Percentiles rank a stretch among this genome's conserved stretches.
These are phyloP conservation scores for Coprinellus micaceus DNA, from an alignment of 768 basidiomycete genomes.

Conservation along the genomic window DNA sequence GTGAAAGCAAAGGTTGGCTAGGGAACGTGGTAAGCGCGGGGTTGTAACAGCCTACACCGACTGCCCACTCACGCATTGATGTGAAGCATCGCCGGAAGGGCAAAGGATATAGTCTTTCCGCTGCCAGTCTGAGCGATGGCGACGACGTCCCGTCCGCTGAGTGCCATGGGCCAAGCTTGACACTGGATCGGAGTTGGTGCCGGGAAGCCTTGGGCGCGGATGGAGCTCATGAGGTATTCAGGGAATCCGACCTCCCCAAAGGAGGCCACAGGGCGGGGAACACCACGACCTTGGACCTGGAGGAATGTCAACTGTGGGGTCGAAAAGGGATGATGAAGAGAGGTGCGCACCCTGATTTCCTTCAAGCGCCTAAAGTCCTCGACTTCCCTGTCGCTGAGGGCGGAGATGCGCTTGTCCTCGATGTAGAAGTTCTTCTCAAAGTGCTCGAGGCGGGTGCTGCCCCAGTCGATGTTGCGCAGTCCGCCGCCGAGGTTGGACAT, in stretches of 20 bases:
- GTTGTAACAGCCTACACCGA: too few species aligned
- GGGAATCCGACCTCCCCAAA: constrained; percentile 98
- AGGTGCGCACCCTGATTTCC: constrained; percentile 73
- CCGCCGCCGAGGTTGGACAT: constrained; percentile 82
- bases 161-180: constrained; percentile 99
- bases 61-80: constrained; percentile 97
- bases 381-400: constrained; percentile 78
- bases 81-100: constrained; percentile 98
- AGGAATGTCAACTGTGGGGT: neutral
- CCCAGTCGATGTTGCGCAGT: constrained; percentile 85
- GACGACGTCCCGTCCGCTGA: constrained; percentile 89
- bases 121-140: constrained; percentile 98
- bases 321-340: constrained; percentile 1
- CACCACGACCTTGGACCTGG: constrained; percentile 81
- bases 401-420: constrained; percentile 81
- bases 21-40: neutral
- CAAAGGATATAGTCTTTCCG: constrained; percentile 98
- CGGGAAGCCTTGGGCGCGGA: constrained; percentile 90
- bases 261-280: constrained; percentile 84
- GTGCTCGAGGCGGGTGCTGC: constrained; percentile 60
- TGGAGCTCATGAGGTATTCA: constrained; percentile 91
- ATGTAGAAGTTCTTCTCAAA: constrained; percentile 99
- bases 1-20: constrained; percentile 87
- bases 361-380: constrained; percentile 80
- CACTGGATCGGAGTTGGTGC: constrained; percentile 95